Base-by-base conservation (phyloP, 106 monocot species). In the Hemerocallis citrina region DNA sequence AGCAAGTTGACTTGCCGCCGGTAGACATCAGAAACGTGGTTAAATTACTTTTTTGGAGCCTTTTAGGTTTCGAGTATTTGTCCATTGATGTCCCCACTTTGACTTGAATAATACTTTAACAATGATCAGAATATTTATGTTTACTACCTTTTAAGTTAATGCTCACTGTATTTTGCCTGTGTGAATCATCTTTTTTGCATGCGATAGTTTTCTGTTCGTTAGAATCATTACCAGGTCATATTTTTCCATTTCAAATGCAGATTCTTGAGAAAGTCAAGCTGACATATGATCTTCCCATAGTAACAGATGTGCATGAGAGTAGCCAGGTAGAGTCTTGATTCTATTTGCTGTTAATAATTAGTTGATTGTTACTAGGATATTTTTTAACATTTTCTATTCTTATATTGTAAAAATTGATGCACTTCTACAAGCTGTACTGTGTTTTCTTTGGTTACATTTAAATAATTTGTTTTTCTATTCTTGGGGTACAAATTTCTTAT, bases 281-380 rank as follows among this genome's bases (percentile, higher is more conserved):
- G 22, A 47, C 57, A 28, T 89, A 86, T 84, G 89, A 89, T 60
- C 70, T 95, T 67, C 94, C 94, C 22, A 68, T 95, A 65, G 71
- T 95, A 41, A 95, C 94, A 59, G 94, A 95, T 69, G 89, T 95
- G 55, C 94, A 95, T 76, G 94, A 95, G 78, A 81, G 71, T 49
- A 46, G 32, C 65, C 94, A 95, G 89, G 94, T 95, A 65, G 31
- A 19, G 31, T 57, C 3, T 59, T 34, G 19, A 13, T 59, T 49
- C 29, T 17, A 11, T 34, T 17, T 56, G 56, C 31, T 34, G 28
- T 31, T 32, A 55, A 55, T 1, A 29, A 16, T 16, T 16, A 55
- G 6, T 15, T 25, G n/a, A 27, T 5, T 16, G 44, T 44, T 44
- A 19, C 15, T 16, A 44, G 44, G 17, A 16, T 17, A 44, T 5